Conservation (phyloP, 2,329 filamentous ascomycete species). For the Hyphodiscus sp. region DNA sequence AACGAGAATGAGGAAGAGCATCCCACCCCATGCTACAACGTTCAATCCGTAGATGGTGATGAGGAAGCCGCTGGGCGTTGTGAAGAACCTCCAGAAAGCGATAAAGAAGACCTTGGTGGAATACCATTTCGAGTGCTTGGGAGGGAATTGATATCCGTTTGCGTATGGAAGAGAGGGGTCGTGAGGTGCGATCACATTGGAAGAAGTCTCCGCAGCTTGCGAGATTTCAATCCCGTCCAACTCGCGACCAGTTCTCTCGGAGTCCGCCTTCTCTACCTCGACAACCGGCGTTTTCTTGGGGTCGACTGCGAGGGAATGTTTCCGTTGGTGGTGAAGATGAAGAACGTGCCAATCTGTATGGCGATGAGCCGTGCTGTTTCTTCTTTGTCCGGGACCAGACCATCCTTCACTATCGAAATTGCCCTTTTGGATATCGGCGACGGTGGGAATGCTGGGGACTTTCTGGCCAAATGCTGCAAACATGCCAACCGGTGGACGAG, state of each 20-base stretch:
- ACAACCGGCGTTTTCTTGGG: neutral
- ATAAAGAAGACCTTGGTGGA: conserved; percentile 50
- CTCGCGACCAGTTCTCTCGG: conserved; percentile 7
- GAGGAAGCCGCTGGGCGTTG: conserved; percentile 69
- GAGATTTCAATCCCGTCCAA: conserved; percentile 19
- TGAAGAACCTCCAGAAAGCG: conserved; percentile 65
- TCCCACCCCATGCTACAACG: conserved; percentile 82
- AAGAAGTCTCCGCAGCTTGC: conserved; percentile 6
- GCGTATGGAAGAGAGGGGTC: conserved; percentile 38
- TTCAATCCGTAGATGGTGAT: conserved; percentile 76
- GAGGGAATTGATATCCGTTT: conserved; percentile 63
- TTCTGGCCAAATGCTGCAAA: conserved; percentile 41
- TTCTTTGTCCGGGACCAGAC: conserved; percentile 27
- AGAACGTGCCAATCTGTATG: neutral
- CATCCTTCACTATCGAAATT: conserved; percentile 27
- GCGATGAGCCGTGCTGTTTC: conserved; percentile 18
- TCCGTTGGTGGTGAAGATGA: conserved; percentile 1
- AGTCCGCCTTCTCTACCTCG: conserved; percentile 5
- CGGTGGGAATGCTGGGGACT: conserved; percentile 26
- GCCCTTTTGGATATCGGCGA: conserved; percentile 27
- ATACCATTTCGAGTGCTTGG: conserved; percentile 52
- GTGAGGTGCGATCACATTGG: conserved; percentile 8
- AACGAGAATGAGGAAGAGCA: conserved; percentile 80
- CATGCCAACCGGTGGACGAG: conserved; percentile 41
- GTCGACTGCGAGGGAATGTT: conserved; percentile 15